Base-by-base conservation (phyloP, 2,329 filamentous ascomycete genomes). In the Elsinoe necatrix region DNA sequence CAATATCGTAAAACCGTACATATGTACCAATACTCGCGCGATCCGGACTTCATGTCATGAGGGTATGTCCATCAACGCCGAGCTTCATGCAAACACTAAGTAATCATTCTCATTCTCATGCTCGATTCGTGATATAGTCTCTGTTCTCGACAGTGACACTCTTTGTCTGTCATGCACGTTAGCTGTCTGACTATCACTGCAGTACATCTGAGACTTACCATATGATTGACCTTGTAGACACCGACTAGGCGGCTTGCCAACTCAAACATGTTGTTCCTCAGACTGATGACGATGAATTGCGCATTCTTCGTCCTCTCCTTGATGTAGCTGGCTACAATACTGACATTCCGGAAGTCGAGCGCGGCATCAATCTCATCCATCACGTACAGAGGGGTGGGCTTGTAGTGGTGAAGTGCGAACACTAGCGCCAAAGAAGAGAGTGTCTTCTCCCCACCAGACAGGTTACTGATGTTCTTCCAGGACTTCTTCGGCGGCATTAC, bases 341-440 rank as follows among this genome's bases (percentile, higher is more conserved):
- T 85, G 68, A 95, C 93, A 69, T 98, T 98, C 74, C 91, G 80
- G 78, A 98, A 98, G 76, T 98, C 93, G 74, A 98, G 74, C 27
- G 93, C 93, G 20, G 93, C 93, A 73, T 98, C 93, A 70, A 98
- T 98, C 76, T 98, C 93, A 73, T 98, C 93, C 93, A 98, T 98
- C 66, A 98, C 93, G 71, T 98, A 98, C 61, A 98, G 73, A 55
- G 93, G 93, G 60, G 93, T 98, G 8, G 93, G 93, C 75, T 95
- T 95, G 73, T 96, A 98, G 69, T 97, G 92, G 72, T 98, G 93
- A 65, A 98, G 73, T 27, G 93, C 93, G 77, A 98, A 98, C n/a
- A 98, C 93, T 57, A 98, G 75, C 20, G 93, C 93, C 72, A 98
- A 74, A 72, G 86, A 92, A 63, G 87, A 93, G 60, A 98, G 75